Percentiles rank a stretch among this genome's conserved stretches.
These are phyloP conservation scores for Kwoniella sp. DNA, from an alignment of 768 basidiomycete species.

Conservation along the genomic window DNA sequence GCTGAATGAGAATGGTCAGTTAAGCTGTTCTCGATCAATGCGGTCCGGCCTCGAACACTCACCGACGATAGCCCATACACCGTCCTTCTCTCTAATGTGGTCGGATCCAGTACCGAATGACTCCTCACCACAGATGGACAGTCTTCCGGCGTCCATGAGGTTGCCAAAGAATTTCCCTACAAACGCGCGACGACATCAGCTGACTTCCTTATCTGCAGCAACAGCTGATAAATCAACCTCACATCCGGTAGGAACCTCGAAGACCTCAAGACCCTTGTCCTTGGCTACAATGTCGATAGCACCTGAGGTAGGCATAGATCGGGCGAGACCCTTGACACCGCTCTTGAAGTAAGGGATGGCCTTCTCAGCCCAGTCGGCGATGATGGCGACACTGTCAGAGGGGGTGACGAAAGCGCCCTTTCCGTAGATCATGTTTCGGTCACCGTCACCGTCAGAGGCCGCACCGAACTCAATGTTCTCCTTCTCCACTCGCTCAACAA, in stretches of 20 bases:
- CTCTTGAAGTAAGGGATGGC: slow-evolving; percentile 62
- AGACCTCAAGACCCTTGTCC: slow-evolving; percentile 87
- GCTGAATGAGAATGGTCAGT: slow-evolving; percentile 60
- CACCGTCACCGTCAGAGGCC: slow-evolving; percentile 95
- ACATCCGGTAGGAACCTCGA: slow-evolving; percentile 93
- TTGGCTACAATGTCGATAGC: slow-evolving; percentile 95
- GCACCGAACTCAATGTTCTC: slow-evolving; percentile 88
- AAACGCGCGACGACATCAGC: background rate
- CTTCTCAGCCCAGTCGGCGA: slow-evolving; percentile 82
- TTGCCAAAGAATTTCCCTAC: slow-evolving; percentile 99
- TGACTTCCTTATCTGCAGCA: background rate
- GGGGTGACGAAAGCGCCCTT: slow-evolving; percentile 97
- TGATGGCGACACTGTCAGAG: slow-evolving; percentile 96
- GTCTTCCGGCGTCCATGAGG: slow-evolving; percentile 95
- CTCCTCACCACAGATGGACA: slow-evolving; percentile 99
- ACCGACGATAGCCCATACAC: slow-evolving; percentile 96
- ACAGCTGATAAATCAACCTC: slow-evolving; percentile 19
- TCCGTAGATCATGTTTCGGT: slow-evolving; percentile 99
- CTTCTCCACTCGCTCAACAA: slow-evolving; percentile 89
- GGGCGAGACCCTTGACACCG: slow-evolving; percentile 91
- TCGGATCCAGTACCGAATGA: slow-evolving; percentile 99
- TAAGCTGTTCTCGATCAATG: background rate
- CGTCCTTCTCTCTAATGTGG: slow-evolving; percentile 99
- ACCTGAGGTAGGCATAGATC: slow-evolving; percentile 96
- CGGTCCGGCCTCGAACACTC: slow-evolving; percentile 46